Base-by-base conservation (phyloP, 306 rosid species). In the Cercis canadensis region DNA sequence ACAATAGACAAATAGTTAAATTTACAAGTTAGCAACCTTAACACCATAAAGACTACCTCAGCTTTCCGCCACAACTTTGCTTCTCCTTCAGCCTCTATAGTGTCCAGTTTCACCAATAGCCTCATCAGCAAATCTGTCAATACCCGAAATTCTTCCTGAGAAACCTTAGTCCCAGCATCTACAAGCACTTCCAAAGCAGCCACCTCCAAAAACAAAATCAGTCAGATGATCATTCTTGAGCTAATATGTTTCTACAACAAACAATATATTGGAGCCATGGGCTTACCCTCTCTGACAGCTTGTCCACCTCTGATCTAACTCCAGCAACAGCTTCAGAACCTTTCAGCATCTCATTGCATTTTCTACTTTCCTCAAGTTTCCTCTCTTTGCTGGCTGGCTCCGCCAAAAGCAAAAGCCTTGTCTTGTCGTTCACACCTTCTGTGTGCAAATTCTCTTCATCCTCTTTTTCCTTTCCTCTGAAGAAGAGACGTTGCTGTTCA, bases 21-120 rank as follows among this genome's bases (percentile, higher is more conserved):
- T 16, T 45, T 69, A 13, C 32, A 73, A 45, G 53, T 63, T 14
- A 33, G 64, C 51, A 69, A 64, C 57, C 32, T 7, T 49, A 75
- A 39, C 57, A 50, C 57, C 60, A 78, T 21, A 56, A 78, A 59
- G 54, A 46, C 79, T 45, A 94, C 99, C 99, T 94, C 96, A 32
- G 91, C 88, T 83, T 86, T 94, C 65, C 99, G 84, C 82, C 83
- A 95, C 84, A 75, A 24, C 81, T 79, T 94, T 0, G 84, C 87
- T 73, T 89, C 96, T 47, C 96, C 99, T 78, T 89, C 96, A 36
- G 97, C 99, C 68, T 91, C 81, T 46, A 89, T 86, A 17, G 91
- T 55, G 70, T 94, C 99, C 75, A 94, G 59, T 57, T 91, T 94
- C 87, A 91, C 81, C 85, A 91, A 80, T 65, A 91, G 92, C 71